Evolutionary conservation across 1,284 basidiomycete genomes (phyloP).

Genomic region (Apiotrichum gracile): DNA sequence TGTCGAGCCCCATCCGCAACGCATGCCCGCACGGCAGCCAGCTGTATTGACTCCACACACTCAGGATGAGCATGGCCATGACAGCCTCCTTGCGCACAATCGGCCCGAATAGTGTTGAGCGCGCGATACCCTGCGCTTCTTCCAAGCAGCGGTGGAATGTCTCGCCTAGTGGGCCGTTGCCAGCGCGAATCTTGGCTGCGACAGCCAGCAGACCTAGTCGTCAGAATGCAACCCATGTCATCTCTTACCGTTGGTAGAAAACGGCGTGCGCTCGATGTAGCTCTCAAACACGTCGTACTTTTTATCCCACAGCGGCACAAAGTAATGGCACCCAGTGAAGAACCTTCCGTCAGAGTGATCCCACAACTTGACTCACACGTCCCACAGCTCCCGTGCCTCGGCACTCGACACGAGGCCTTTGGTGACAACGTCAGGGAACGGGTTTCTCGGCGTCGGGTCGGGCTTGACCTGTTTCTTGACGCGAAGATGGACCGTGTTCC

Average conservation of each 20-base stretch:
- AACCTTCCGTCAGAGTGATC: slow-evolving; percentile 55
- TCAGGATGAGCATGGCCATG: slow-evolving; percentile 84
- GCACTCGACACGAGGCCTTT: slow-evolving; percentile 65
- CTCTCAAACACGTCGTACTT: slow-evolving; percentile 84
- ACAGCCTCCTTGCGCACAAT: slow-evolving; percentile 90
- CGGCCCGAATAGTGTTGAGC: slow-evolving; percentile 84
- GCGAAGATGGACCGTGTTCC: slow-evolving; percentile 48
- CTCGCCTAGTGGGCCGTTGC: slow-evolving; percentile 71
- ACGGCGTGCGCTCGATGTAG: slow-evolving; percentile 80
- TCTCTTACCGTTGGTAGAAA: slow-evolving; percentile 55
- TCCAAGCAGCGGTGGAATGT: slow-evolving; percentile 86
- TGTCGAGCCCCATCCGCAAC: slow-evolving; percentile 87
- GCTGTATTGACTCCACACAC: slow-evolving; percentile 88
- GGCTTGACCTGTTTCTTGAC: slow-evolving; percentile 80
- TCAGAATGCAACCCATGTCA: background rate
- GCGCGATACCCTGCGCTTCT: slow-evolving; percentile 88
- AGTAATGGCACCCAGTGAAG: slow-evolving; percentile 90
- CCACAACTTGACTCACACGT: slow-evolving; percentile 58
- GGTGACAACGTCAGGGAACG: slow-evolving; percentile 47
- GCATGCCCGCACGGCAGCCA: slow-evolving; percentile 84
- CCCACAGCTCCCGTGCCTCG: slow-evolving; percentile 77
- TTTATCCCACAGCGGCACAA: slow-evolving; percentile 87
- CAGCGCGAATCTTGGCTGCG: slow-evolving; percentile 82
- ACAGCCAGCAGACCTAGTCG: slow-evolving; percentile 64
- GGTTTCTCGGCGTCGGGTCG: slow-evolving; percentile 72